Evolutionary conservation across 371 early-diverging fungal species (phyloP).

Genomic region (Saksenaea vasiformis): DNA sequence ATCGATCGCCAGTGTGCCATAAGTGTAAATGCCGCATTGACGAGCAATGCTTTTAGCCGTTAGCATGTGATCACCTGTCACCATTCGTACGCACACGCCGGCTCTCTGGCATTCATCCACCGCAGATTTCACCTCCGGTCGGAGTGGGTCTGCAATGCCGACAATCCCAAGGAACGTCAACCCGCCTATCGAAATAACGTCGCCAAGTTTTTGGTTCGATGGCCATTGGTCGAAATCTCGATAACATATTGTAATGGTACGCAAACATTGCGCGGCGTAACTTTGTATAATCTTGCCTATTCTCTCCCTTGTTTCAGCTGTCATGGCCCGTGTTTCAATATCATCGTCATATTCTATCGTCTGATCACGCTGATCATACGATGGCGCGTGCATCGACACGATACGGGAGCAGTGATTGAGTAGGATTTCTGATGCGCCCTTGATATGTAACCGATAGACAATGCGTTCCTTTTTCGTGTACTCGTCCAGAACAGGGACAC

Average conservation of each 20-base stretch:
- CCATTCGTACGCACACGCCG: constrained; percentile 84
- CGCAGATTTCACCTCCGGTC: constrained; percentile 70
- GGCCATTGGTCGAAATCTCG: constrained; percentile 67
- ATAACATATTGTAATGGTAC: constrained; percentile 72
- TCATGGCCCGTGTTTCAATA: constrained; percentile 52
- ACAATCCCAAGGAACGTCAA: constrained; percentile 63
- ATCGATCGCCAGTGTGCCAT: constrained; percentile 66
- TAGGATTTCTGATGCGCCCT: constrained; percentile 88
- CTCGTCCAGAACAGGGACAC: constrained; percentile 32
- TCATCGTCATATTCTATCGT: constrained; percentile 26
- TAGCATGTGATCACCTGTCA: constrained; percentile 79
- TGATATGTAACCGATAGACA: constrained; percentile 68
- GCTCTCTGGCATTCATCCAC: constrained; percentile 69
- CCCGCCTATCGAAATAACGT: constrained; percentile 40
- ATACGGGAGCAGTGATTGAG: constrained; percentile 37
- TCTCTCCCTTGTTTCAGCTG: constrained; percentile 39
- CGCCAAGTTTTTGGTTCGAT: constrained; percentile 43
- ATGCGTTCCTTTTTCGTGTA: constrained; percentile 20
- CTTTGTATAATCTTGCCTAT: constrained; percentile 59
- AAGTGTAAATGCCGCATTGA: constrained; percentile 67
- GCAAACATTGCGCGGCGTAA: constrained; percentile 67
- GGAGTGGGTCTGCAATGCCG: constrained; percentile 78
- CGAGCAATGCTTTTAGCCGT: constrained; percentile 78
- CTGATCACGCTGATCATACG: constrained; percentile 14
- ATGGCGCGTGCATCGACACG: constrained; percentile 43